Evolutionary conservation across 352 stramenopile species (phyloP).

Genomic region (Blastocystis sp.): DNA sequence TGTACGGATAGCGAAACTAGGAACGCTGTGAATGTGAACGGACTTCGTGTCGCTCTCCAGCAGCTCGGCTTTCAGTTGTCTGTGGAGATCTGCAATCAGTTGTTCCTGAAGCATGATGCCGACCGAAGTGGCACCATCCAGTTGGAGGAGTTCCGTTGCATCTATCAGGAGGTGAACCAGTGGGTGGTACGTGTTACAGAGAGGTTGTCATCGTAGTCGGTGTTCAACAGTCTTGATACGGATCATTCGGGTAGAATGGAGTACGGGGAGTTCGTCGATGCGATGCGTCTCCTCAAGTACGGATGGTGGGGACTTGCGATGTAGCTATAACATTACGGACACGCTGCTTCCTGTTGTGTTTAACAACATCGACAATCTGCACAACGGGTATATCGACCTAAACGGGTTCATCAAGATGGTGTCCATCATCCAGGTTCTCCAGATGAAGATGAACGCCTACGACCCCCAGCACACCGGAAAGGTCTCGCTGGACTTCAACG

Average conservation of each 20-base stretch:
- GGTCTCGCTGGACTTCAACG: constrained; percentile 10
- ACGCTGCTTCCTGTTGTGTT: constrained; percentile 19
- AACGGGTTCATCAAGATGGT: constrained; percentile 50
- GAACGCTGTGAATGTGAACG: constrained; percentile 18
- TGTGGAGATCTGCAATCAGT: constrained; percentile 41
- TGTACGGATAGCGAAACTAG: background rate
- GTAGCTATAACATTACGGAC: background rate
- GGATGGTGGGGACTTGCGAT: background rate
- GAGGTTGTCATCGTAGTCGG: background rate
- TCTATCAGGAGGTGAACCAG: constrained; percentile 30
- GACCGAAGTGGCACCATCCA: constrained; percentile 41
- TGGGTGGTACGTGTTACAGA: background rate
- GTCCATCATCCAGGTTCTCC: constrained; percentile 26
- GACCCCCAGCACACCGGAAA: constrained; percentile 5
- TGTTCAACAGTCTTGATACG: constrained; percentile 34
- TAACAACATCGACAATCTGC: constrained; percentile 42
- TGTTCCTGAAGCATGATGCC: constrained; percentile 51
- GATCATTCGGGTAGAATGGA: constrained; percentile 53
- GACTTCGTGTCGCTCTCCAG: constrained; percentile 17
- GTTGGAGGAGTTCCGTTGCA: constrained; percentile 2
- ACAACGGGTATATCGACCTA: constrained; percentile 25
- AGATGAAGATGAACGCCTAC: constrained; percentile 19
- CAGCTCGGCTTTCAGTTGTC: constrained; percentile 9
- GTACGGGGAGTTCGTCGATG: constrained; percentile 33
- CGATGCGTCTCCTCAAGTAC: constrained; percentile 16